Evolutionary conservation across 164 flowering plant genomes (phyloP), one percentile per base, ranked within the genome.

Genomic region (Taxillus chinensis): DNA sequence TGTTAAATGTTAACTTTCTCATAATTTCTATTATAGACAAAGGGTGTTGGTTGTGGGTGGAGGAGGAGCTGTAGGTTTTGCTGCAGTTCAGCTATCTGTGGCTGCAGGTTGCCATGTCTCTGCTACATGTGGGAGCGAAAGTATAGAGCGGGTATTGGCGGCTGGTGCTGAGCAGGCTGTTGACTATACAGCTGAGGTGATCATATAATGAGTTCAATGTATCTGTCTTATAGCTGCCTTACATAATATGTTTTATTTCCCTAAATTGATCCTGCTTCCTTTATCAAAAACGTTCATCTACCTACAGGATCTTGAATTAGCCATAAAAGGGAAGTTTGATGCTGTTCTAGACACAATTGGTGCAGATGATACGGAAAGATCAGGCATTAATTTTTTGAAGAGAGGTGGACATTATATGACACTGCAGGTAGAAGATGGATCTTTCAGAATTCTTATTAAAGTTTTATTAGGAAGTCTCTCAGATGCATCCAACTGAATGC

Each of bases 271-370:
- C n/a, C 27, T 27, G 27, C 27, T 27, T 27, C 27, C 27, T 27
- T 27, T 27, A 27, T 27, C 27, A 27, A 27, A 50, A 57, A 16
- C 48, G 39, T 49, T 62, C 42, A 27, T 45, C 43, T 7, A 61
- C 50, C 68, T 62, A 14, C 83, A 93, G 99, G 91, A 89, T 74
- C 60, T 79, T 71, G 91, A 90, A 69, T 45, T 67, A 65, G 77
- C 75, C 55, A 69, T 87, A 52, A 78, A 86, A 72, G 95, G 87
- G 59, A 79, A 83, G 60, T 93, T 89, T 71, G 90, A 89, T 83
- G 97, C 95, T 67, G 95, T 90, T 54, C 74, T 93, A 71, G 99
- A 93, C 69, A 93, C 99, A 14, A 85, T 93, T 68, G 99, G 99
- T 66, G 72, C 39, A 52, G 81, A 84, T 50, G 91, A 93, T 63